Base-by-base conservation (phyloP, 208 protist genomes). In the Crithidia fasciculata region DNA sequence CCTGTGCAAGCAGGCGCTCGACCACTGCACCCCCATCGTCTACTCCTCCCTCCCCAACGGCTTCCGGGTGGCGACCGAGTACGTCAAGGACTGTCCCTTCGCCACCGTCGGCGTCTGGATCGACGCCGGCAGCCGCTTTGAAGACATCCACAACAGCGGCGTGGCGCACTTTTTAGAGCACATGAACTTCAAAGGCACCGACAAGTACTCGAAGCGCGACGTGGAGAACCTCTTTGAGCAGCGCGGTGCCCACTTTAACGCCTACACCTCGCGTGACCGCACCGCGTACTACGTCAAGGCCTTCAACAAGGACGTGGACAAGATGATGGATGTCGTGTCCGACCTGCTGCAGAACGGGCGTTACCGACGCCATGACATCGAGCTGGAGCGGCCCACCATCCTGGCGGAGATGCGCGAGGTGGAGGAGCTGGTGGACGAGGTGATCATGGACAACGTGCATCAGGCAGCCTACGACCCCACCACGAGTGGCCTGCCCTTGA, bases 91-190 rank as follows among this genome's bases (percentile, higher is more conserved):
- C 67, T 93, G 90, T 39, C 93, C 98, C 45, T 98, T 98, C 18
- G 89, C 95, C 41, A 99, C 96, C 19, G 90, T 99, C 19, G 98
- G 98, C 57, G 88, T 99, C 12, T 99, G 96, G 94, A 99, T 99
- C 43, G 97, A 99, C 78, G 92, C 97, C 5, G 99, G 99, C 53
- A 98, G 90, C 69, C 95, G 98, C 41, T 99, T 98, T 66, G 99
- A 99, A 90, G 97, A 85, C 18, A 80, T 94, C n/a, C 72, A 89
- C 36, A 99, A 98, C 87, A 99, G 99, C 83, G 99, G 99, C 57
- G 93, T 97, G 18, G 99, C 99, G 39, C 99, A 99, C 77, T 99
- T 99, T 72, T 87, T 99, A 2, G 98, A 99, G 87, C 98, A 99
- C 85, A 98, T 99, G 96, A 95, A 97, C 76, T 99, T 99, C 85